phyloP scores from a whole-genome alignment of 2,329 filamentous ascomycete genomes.

The Fusarium clavum region DNA sequence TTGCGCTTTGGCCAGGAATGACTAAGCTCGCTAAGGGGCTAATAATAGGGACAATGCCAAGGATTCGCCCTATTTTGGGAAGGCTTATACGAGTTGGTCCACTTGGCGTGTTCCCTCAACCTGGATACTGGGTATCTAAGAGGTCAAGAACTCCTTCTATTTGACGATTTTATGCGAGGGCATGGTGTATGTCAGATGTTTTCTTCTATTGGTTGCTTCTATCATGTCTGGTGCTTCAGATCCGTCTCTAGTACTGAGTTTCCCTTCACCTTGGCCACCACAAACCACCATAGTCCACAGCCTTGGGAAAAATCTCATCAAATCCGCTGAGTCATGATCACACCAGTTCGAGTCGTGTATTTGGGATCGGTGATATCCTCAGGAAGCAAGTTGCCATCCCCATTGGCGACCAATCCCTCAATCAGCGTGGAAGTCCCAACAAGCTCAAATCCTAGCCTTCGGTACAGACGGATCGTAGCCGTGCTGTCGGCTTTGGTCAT shows the following conservation, averaged over 20 bases:
- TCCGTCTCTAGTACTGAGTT: not conserved
- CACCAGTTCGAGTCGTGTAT: not conserved
- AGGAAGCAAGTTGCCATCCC: not conserved
- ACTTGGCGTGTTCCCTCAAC: not conserved
- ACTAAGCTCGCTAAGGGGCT: conserved; percentile 11
- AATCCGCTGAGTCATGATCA: not conserved
- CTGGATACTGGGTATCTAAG: not conserved
- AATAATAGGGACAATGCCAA: conserved; percentile 11
- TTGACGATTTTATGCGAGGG: not conserved
- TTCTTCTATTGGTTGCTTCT: not conserved
- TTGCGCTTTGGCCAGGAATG: conserved; percentile 2
- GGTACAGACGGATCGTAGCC: not conserved
- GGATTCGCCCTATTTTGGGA: not conserved
- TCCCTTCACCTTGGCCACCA: not conserved
- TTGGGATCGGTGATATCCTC: not conserved
- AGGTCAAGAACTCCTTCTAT: not conserved
- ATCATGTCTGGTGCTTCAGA: not conserved
- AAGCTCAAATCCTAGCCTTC: not conserved
- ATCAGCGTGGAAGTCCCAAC: not conserved
- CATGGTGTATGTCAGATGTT: not conserved
- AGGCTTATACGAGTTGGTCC: not conserved
- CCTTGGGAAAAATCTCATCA: not conserved
- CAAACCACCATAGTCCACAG: not conserved
- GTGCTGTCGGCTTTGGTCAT: not conserved
- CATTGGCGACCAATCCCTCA: not conserved